Evolutionary conservation across 495 filamentous ascomycete species (phyloP), one percentile per base, ranked within the genome.

Genomic region (Talaromyces adpressus): DNA sequence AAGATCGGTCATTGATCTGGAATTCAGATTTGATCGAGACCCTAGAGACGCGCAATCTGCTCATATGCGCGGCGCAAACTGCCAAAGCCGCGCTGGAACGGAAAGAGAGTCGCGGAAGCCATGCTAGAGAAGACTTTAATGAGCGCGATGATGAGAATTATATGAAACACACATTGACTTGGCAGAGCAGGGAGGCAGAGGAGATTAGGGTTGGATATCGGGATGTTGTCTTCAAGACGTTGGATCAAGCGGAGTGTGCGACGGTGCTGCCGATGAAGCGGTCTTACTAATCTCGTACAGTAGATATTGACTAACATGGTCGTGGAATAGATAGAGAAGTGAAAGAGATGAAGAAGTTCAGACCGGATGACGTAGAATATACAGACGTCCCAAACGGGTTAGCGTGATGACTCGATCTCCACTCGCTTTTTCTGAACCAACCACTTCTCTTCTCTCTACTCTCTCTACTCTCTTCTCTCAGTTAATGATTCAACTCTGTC

Each of bases 1-100:
- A 95, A 84, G 93, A 98, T 75, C 89, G 93, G 71, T 93, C 90
- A 85, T 96, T 98, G 93, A 97, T 98, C 81, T 98, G 93, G 93
- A 98, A 98, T 85, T 91, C 90, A 39, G 93, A 98, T 70, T 84
- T 98, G 29, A 89, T 96, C 60, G 93, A 98, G 85, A 95, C 92
- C 27, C 84, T 98, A 45, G 93, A 98, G 79, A 82, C 97, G 69
- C 82, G 91, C 68, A 98, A 98, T 74, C 72, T 98, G 66, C 78
- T 98, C 68, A 97, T 93, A 70, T 98, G 93, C 85, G 93, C 93
- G 84, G 85, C 87, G 61, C 93, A 98, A 87, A 98, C 93, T 45
- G 94, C 93, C 58, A 79, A 83, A 65, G 81, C 90, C 5, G 36
- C 30, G 93, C 93, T 62, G 88, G 91, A 90, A 76, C 85, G 93